phyloP scores from a whole-genome alignment of 495 filamentous ascomycete genomes.

The Neurospora cerealis region DNA sequence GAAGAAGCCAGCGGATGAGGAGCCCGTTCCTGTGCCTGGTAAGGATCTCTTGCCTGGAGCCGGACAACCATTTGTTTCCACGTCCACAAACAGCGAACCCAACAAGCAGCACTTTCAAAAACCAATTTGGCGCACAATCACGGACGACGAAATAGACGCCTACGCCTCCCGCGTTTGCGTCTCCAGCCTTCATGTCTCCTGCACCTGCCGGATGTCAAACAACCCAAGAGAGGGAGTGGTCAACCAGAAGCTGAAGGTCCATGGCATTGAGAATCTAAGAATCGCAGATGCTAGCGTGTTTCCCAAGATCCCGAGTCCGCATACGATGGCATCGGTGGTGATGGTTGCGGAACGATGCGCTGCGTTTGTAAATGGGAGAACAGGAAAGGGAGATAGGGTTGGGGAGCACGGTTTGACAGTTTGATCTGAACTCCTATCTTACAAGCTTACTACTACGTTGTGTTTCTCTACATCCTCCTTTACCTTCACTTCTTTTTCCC shows the following conservation, averaged over 20 bases:
- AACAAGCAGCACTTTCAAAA: background rate
- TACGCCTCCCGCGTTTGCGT: slow-evolving; percentile 7
- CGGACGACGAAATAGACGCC: slow-evolving; percentile 20
- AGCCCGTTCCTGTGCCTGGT: background rate
- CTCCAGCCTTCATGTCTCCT: slow-evolving; percentile 11
- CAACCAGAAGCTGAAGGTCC: slow-evolving; percentile 36
- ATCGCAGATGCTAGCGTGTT: slow-evolving; percentile 45
- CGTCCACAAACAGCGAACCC: background rate
- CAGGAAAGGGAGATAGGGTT: slow-evolving; percentile 1
- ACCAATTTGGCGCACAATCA: slow-evolving; percentile 10
- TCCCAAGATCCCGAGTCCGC: slow-evolving; percentile 33
- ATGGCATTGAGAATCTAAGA: slow-evolving; percentile 30
- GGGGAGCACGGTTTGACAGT: background rate
- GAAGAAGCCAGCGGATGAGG: background rate
- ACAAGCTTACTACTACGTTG: background rate
- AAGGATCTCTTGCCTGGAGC: background rate
- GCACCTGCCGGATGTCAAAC: slow-evolving; percentile 10
- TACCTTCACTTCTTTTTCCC: background rate
- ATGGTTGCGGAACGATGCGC: slow-evolving; percentile 44
- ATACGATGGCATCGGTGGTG: slow-evolving; percentile 37
- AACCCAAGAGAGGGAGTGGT: slow-evolving; percentile 28
- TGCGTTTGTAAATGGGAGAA: slow-evolving; percentile 30
- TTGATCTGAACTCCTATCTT: background rate
- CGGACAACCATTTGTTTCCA: background rate
- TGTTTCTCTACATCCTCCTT: background rate